Conservation (phyloP, 129 eudicot genomes). For the Gnaphalium uliginosum region DNA sequence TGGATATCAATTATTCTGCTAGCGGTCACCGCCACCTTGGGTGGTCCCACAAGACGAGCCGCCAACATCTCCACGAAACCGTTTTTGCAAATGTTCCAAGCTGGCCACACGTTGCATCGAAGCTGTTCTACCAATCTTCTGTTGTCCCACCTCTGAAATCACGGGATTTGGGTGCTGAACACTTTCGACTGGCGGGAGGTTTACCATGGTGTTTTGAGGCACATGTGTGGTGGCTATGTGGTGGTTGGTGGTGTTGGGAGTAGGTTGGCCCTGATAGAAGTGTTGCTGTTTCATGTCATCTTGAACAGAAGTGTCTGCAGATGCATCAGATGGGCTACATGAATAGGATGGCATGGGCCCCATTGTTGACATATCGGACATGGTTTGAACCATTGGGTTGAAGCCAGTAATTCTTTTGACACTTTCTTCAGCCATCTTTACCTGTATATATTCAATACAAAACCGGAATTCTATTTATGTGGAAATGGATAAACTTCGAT, state of each 20-base stretch:
- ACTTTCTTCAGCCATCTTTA: constrained; percentile 97
- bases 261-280: constrained; percentile 45
- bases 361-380: constrained; percentile 82
- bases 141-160: constrained; percentile 39
- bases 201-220: constrained; percentile 48
- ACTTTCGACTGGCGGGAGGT: constrained; percentile 47
- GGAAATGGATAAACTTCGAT: not conserved
- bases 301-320: constrained; percentile 71
- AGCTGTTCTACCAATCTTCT: constrained; percentile 65
- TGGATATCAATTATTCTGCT: constrained; percentile 15
- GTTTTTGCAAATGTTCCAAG: constrained; percentile 94
- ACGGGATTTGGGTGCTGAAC: constrained; percentile 47
- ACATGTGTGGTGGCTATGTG: constrained; percentile 38
- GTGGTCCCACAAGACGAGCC: constrained; percentile 39
- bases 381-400: constrained; percentile 75
- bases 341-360: constrained; percentile 64
- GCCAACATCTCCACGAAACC: constrained; percentile 70
- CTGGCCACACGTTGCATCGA: constrained; percentile 95
- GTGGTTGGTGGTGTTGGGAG: constrained; percentile 44
- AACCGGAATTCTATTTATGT: not conserved
- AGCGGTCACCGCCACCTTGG: constrained; percentile 51
- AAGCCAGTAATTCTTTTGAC: constrained; percentile 93
- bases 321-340: constrained; percentile 68
- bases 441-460: constrained; percentile 39
- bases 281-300: constrained; percentile 68